Conservation (phyloP, 2,329 filamentous ascomycete species). For the Sporothrix globosa region DNA sequence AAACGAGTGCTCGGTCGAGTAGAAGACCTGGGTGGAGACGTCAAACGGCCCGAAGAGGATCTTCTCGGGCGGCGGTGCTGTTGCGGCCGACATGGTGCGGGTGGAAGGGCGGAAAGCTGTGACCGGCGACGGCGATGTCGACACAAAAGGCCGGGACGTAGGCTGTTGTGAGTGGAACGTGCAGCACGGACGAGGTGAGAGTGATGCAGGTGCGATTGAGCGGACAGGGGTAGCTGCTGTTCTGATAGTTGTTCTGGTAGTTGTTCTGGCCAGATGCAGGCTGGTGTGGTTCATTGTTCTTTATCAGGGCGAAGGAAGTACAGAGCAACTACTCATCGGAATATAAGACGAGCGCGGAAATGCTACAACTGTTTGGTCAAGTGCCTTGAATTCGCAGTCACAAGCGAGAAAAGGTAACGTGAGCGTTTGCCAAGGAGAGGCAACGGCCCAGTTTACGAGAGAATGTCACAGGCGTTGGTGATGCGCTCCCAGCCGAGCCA, state of each 20-base stretch:
- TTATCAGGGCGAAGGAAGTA: background rate
- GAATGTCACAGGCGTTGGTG: no score
- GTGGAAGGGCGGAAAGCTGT: background rate
- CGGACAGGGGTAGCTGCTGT: background rate
- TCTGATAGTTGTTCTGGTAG: background rate
- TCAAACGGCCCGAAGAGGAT: slow-evolving; percentile 76
- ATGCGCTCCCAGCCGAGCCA: background rate
- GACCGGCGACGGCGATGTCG: background rate
- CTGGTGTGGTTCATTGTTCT: slow-evolving; percentile 22
- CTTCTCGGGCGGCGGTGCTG: slow-evolving; percentile 8
- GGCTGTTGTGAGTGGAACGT: no score
- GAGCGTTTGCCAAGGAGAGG: background rate
- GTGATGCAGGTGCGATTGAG: background rate
- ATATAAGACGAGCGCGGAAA: background rate
- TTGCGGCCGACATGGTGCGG: slow-evolving; percentile 10
- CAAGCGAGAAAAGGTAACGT: background rate
- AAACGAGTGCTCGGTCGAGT: slow-evolving; percentile 76
- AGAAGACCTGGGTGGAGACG: slow-evolving; percentile 86
- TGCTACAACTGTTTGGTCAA: background rate
- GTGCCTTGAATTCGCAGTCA: background rate
- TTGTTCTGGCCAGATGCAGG: background rate
- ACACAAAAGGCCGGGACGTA: background rate
- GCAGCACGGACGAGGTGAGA: background rate
- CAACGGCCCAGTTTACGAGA: background rate
- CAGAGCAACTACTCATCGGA: background rate